Evolutionary conservation across 78 protist genomes (phyloP).

Genomic region (Chrysochromulina parva): DNA sequence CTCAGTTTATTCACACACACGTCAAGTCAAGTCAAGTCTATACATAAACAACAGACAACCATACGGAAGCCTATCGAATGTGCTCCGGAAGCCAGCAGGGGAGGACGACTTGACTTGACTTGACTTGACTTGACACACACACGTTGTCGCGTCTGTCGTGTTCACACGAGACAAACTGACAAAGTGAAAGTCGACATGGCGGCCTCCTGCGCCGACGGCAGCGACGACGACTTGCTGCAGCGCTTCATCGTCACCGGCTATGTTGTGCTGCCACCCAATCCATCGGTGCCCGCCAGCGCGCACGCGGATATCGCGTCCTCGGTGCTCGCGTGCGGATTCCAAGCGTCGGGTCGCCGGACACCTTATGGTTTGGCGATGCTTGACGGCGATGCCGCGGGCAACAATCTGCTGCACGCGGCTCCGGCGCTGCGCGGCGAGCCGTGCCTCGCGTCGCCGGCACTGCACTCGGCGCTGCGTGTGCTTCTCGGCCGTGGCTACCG

Average conservation of each 20-base stretch:
- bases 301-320: neutral
- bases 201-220: too few species aligned
- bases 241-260: neutral
- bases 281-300: neutral
- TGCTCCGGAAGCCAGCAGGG: too few species aligned
- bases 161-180: too few species aligned
- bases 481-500: slow-evolving; percentile 1
- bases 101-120: too few species aligned
- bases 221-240: neutral
- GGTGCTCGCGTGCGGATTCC: neutral
- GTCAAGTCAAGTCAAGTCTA: too few species aligned
- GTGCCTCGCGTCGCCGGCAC: neutral
- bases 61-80: too few species aligned
- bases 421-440: neutral
- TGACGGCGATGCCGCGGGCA: neutral
- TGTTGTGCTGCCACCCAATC: neutral
- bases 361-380: neutral
- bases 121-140: too few species aligned
- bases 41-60: too few species aligned
- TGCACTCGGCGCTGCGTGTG: neutral
- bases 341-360: neutral
- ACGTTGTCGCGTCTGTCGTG: too few species aligned
- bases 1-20: too few species aligned
- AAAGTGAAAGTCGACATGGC: too few species aligned
- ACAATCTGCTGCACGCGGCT: slow-evolving; percentile 8